Conservation (phyloP, 192 early-diverging fungal species). For the Coemansia sp. region DNA sequence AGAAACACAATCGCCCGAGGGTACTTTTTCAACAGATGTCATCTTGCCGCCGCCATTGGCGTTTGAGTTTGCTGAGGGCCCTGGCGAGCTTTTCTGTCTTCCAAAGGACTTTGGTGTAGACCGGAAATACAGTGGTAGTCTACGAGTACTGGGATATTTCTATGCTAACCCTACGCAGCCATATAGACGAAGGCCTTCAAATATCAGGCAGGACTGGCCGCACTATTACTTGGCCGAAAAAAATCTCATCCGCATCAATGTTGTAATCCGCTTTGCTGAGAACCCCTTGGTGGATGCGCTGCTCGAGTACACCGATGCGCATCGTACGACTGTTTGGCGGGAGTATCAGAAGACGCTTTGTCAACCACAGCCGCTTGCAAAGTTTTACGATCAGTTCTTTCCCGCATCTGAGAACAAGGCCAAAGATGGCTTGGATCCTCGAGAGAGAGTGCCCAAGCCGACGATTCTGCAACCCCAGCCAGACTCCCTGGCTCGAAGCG, state of each 20-base stretch:
- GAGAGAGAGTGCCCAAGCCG: not conserved
- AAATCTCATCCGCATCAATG: conserved; percentile 15
- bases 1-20: not conserved
- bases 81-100: conserved; percentile 49
- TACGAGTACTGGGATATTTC: conserved; percentile 10
- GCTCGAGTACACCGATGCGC: conserved; percentile 3
- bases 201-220: conserved; percentile 15
- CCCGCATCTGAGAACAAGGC: not conserved
- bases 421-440: not conserved
- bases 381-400: conserved; percentile 25
- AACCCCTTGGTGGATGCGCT: conserved; percentile 5
- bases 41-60: conserved; percentile 26
- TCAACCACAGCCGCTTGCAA: conserved; percentile 14
- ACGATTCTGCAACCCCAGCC: not conserved
- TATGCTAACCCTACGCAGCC: conserved; percentile 9
- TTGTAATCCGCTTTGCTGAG: conserved; percentile 7
- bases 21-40: not conserved
- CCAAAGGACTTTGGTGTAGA: conserved; percentile 57
- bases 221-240: conserved; percentile 12
- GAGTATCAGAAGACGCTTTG: conserved; percentile 18
- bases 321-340: conserved; percentile 17
- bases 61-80: conserved; percentile 57
- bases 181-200: conserved; percentile 4
- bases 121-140: conserved; percentile 11
- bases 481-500: no score